Evolutionary conservation across 495 filamentous ascomycete genomes (phyloP).

Genomic region (Jackrogersella minutella): DNA sequence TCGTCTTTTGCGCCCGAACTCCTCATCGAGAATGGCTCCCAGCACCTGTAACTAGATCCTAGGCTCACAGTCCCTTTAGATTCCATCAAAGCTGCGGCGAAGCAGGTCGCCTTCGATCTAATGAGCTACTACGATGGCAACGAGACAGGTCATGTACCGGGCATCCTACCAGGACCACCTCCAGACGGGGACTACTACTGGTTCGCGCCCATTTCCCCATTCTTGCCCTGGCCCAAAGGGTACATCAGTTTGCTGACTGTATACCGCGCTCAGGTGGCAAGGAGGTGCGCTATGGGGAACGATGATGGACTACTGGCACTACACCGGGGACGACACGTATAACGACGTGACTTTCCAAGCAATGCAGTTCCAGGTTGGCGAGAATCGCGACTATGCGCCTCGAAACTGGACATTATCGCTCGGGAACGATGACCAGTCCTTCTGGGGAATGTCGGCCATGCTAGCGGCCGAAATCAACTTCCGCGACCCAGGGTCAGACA

Average conservation of each 20-base stretch:
- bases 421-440: slow-evolving; percentile 85
- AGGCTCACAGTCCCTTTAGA: slow-evolving; percentile 42
- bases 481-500: slow-evolving; percentile 63
- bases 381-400: slow-evolving; percentile 71
- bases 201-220: slow-evolving; percentile 28
- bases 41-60: not conserved
- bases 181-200: slow-evolving; percentile 62
- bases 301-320: slow-evolving; percentile 80
- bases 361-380: slow-evolving; percentile 75
- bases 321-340: slow-evolving; percentile 75
- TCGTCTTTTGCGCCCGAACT: not conserved
- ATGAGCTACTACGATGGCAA: slow-evolving; percentile 72
- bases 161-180: slow-evolving; percentile 67
- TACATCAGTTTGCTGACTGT: slow-evolving; percentile 46
- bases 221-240: not conserved
- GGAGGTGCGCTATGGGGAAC: slow-evolving; percentile 77
- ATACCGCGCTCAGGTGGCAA: slow-evolving; percentile 61
- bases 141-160: slow-evolving; percentile 66
- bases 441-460: slow-evolving; percentile 80
- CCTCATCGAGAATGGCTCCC: not conserved
- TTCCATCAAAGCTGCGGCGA: slow-evolving; percentile 65
- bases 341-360: slow-evolving; percentile 68
- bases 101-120: slow-evolving; percentile 67
- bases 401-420: slow-evolving; percentile 76
- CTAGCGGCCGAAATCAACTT: slow-evolving; percentile 76